phyloP scores from a whole-genome alignment of 129 eudicot genomes.

The Helichrysum umbraculigerum region DNA sequence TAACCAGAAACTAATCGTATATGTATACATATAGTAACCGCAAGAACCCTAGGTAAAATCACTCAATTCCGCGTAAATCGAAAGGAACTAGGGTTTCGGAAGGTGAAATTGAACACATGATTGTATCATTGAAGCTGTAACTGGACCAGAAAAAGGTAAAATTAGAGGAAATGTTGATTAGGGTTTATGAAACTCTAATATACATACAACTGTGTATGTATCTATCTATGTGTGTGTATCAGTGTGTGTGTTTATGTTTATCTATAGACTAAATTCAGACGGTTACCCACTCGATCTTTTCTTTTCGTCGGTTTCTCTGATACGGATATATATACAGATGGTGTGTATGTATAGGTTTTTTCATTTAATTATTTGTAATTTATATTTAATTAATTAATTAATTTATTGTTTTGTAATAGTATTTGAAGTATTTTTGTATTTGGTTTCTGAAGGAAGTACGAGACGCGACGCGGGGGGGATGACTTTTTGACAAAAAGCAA shows the following conservation, averaged over 20 bases:
- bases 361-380: slow-evolving; percentile 5
- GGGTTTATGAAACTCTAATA: slow-evolving; percentile 16
- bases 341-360: neutral
- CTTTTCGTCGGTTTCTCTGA: slow-evolving; percentile 33
- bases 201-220: slow-evolving; percentile 3
- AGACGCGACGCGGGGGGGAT: slow-evolving; percentile 42
- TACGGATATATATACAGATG: slow-evolving; percentile 12
- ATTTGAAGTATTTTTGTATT: too few relatives aligned
- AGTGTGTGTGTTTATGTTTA: slow-evolving; percentile 4
- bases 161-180: slow-evolving; percentile 14
- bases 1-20: neutral
- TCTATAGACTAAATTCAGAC: slow-evolving; percentile 11
- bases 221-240: neutral
- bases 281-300: slow-evolving; percentile 24
- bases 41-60: slow-evolving; percentile 22
- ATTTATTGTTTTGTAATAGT: too few relatives aligned
- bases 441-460: slow-evolving; percentile 19
- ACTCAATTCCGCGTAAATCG: slow-evolving; percentile 22
- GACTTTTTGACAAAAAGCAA: slow-evolving; percentile 16
- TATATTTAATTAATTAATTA: neutral
- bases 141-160: neutral
- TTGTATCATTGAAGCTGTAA: neutral
- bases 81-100: slow-evolving; percentile 8
- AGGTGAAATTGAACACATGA: neutral
- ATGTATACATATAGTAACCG: slow-evolving; percentile 14